Evolutionary conservation across 2,329 filamentous ascomycete species (phyloP).

Genomic region (Monosporascus ibericus): DNA sequence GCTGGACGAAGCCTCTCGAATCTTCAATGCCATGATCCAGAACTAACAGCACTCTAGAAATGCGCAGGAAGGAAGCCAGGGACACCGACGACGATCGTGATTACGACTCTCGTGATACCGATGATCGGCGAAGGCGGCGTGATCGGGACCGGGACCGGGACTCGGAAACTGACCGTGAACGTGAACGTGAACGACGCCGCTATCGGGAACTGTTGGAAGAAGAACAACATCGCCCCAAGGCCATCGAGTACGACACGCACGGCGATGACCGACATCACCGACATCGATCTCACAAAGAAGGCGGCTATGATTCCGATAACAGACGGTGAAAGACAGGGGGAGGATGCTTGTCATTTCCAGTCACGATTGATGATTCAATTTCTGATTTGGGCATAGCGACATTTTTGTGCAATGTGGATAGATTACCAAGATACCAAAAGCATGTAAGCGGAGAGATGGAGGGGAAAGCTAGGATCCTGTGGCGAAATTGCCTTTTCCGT

Average conservation of each 20-base stretch:
- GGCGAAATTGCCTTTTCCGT: too few relatives aligned
- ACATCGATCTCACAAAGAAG: slow-evolving; percentile 11
- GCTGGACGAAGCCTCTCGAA: slow-evolving; percentile 17
- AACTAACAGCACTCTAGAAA: slow-evolving; percentile 23
- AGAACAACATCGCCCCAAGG: slow-evolving; percentile 15
- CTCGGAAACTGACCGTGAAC: slow-evolving; percentile 19
- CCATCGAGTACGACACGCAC: slow-evolving; percentile 20
- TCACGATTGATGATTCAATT: slow-evolving; percentile 1
- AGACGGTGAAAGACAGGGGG: slow-evolving; percentile 8
- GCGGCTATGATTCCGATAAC: slow-evolving; percentile 18
- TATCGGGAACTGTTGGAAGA: slow-evolving; percentile 16
- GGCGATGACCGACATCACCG: slow-evolving; percentile 11
- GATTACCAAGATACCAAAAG: too few relatives aligned
- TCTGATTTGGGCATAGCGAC: background rate
- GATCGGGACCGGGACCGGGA: slow-evolving; percentile 17
- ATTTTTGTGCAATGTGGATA: background rate
- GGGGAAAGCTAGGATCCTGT: too few relatives aligned
- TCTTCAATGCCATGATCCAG: slow-evolving; percentile 24
- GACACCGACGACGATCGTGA: slow-evolving; percentile 16
- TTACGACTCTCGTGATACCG: slow-evolving; percentile 22
- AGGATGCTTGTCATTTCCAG: too few relatives aligned
- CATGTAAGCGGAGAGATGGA: too few relatives aligned
- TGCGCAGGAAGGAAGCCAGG: slow-evolving; percentile 36
- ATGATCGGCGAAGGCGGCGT: slow-evolving; percentile 22
- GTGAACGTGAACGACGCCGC: slow-evolving; percentile 22